Percentiles rank a stretch among this genome's conserved stretches.
Evolutionary conservation across 768 basidiomycete genomes (phyloP).

Genomic region (Pleurotus giganteus): DNA sequence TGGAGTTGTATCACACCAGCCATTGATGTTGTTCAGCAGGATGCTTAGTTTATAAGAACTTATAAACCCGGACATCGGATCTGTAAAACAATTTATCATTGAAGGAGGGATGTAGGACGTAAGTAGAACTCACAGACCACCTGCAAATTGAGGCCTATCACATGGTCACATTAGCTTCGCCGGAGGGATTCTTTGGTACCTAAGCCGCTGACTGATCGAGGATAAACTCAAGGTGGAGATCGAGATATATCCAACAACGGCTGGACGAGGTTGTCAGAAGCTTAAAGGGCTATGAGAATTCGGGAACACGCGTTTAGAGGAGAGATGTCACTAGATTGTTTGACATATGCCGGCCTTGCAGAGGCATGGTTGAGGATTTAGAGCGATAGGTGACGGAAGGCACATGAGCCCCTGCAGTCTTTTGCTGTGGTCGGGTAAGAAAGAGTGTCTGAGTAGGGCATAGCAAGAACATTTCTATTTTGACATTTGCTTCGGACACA

Average conservation of each 20-base stretch:
- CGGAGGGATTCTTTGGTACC: background rate
- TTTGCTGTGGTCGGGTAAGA: too few relatives aligned
- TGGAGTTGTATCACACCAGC: constrained; percentile 35
- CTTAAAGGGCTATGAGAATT: background rate
- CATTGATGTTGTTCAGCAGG: constrained; percentile 20
- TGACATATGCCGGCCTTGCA: background rate
- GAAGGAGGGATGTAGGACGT: constrained; percentile 17
- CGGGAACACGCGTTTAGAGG: background rate
- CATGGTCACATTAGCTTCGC: background rate
- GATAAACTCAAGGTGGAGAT: background rate
- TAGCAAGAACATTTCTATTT: too few relatives aligned
- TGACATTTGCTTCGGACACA: too few relatives aligned
- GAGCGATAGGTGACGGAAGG: constrained; percentile 4
- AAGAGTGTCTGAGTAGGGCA: too few relatives aligned
- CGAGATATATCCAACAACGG: background rate
- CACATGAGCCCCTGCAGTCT: too few relatives aligned
- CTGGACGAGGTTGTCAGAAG: background rate
- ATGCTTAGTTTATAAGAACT: constrained; percentile 10
- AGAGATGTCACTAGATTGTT: background rate
- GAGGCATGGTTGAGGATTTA: background rate
- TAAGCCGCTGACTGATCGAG: background rate
- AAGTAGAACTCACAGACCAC: constrained; percentile 16
- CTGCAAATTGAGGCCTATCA: background rate
- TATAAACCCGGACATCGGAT: constrained; percentile 10
- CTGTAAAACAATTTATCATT: constrained; percentile 14